A percentile compares a stretch with the other conserved stretches of the same genome.
Evolutionary conservation across 1,284 basidiomycete genomes (phyloP).

Genomic region (Pyrrhoderma noxium): DNA sequence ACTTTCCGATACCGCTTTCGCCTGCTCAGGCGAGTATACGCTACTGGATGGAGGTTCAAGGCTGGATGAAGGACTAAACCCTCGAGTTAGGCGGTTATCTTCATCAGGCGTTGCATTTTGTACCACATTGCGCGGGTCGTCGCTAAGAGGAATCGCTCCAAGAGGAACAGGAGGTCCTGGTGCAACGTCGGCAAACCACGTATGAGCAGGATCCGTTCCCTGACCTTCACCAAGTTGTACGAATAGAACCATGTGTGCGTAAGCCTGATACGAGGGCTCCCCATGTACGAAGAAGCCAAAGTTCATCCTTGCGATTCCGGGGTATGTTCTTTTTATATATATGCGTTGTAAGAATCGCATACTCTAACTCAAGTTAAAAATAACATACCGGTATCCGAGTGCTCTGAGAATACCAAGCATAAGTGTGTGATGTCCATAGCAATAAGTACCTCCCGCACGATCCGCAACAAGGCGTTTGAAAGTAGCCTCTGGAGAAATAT

Average conservation of each 20-base stretch:
- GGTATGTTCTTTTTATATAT: neutral
- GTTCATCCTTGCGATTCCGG: conserved; percentile 12
- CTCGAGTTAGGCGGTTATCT: conserved; percentile 1
- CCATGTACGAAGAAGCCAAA: neutral
- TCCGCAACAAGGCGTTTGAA: conserved; percentile 18
- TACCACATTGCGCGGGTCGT: conserved; percentile 7
- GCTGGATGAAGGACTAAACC: conserved; percentile 6
- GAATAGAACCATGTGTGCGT: conserved; percentile 19
- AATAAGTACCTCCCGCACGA: conserved; percentile 16
- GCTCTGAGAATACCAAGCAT: conserved; percentile 20
- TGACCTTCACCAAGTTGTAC: conserved; percentile 16
- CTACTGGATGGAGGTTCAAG: neutral
- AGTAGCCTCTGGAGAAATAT: conserved; percentile 16
- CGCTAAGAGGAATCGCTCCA: conserved; percentile 18
- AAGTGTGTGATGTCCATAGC: conserved; percentile 19
- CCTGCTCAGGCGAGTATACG: conserved; percentile 3
- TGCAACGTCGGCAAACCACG: conserved; percentile 20
- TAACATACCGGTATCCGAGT: conserved; percentile 18
- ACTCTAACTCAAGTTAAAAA: too few species aligned
- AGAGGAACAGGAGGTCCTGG: conserved; percentile 17
- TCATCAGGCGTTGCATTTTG: conserved; percentile 3
- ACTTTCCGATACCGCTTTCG: neutral
- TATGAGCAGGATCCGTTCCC: conserved; percentile 12
- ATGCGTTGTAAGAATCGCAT: too few species aligned
- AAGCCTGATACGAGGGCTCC: conserved; percentile 7